Base-by-base conservation (phyloP, 1,284 basidiomycete species). In the Papiliotrema fonsecae region DNA sequence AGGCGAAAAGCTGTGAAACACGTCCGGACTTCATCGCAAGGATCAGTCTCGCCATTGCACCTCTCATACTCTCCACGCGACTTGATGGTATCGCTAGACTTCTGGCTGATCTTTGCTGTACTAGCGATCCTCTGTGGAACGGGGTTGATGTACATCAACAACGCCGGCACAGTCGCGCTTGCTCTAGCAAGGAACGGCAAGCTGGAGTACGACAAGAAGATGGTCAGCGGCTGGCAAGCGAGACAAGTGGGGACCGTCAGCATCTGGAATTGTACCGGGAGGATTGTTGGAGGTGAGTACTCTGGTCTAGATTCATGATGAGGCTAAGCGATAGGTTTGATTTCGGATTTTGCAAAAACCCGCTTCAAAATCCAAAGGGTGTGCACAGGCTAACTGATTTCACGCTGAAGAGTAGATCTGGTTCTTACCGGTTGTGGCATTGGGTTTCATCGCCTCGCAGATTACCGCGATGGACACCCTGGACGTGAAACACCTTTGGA, bases 141-240 rank as follows among this genome's bases (percentile, higher is more conserved):
- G 1, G 91, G 92, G 0, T 60, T 97, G 27, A 88, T 92, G 84
- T 93, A 87, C 62, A 96, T 96, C 75, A 94, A 94, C 74, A 97
- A 97, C 59, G 89, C 90, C 21, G 91, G 91, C n/a, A 85, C 86
- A 0, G 89, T 96, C 67, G 83, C 91, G 0, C 84, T 88, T 65
- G 88, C 88, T 0, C 77, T 97, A 13, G 88, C 84, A 53, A 81
- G 85, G 13, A 78, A 84, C 52, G 80, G 80, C 6, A 79, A 84
- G 41, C 70, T 79, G 24, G 62, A 77, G 3, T 88, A 85, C 59
- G 82, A 89, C 58, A 80, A 81, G 19, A 68, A 78, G 0, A 77
- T 79, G 54, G 83, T 89, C 0, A 78, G 83, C 2, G 80, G 81
- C 45, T 84, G 84, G 79, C 92, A 97, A 74, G 84, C 88, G 0